phyloP scores from a whole-genome alignment of 2,329 filamentous ascomycete genomes.

The Pestalotiopsis sp. region DNA sequence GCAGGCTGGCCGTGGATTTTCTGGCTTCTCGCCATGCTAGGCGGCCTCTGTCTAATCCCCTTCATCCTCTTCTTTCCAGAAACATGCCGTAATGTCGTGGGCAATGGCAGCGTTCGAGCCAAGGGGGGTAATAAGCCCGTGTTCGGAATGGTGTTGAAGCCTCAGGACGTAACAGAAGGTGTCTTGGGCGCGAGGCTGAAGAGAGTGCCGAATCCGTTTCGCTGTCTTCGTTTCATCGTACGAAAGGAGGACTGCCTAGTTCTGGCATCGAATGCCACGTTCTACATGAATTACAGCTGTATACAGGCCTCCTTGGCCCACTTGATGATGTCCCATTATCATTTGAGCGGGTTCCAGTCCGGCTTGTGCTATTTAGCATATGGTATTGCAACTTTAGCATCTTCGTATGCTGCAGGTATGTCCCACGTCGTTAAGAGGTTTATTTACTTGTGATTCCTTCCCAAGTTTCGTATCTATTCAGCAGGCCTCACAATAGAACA shows the following conservation, averaged over 20 bases:
- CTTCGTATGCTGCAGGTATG: not conserved
- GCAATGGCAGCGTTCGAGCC: conserved; percentile 10
- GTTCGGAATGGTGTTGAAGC: not conserved
- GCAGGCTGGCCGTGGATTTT: conserved; percentile 14
- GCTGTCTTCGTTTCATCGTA: not conserved
- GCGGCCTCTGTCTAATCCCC: conserved; percentile 7
- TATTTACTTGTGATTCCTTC: not conserved
- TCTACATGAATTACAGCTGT: not conserved
- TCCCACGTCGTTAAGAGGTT: no score
- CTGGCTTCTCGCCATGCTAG: conserved; percentile 15
- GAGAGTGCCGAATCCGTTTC: not conserved
- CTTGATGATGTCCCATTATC: not conserved
- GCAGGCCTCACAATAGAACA: not conserved
- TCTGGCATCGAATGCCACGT: not conserved
- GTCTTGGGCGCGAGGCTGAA: not conserved
- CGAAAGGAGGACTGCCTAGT: not conserved
- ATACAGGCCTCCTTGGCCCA: not conserved
- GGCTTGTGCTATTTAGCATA: not conserved
- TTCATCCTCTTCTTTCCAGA: conserved; percentile 14
- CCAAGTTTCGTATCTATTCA: not conserved
- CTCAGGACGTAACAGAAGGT: not conserved
- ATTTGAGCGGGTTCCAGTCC: not conserved
- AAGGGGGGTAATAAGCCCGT: not conserved
- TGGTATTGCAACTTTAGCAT: not conserved
- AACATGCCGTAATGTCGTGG: conserved; percentile 12